Base-by-base conservation (phyloP, 2,329 filamentous ascomycete species). In the Pestalotiopsis sp. region DNA sequence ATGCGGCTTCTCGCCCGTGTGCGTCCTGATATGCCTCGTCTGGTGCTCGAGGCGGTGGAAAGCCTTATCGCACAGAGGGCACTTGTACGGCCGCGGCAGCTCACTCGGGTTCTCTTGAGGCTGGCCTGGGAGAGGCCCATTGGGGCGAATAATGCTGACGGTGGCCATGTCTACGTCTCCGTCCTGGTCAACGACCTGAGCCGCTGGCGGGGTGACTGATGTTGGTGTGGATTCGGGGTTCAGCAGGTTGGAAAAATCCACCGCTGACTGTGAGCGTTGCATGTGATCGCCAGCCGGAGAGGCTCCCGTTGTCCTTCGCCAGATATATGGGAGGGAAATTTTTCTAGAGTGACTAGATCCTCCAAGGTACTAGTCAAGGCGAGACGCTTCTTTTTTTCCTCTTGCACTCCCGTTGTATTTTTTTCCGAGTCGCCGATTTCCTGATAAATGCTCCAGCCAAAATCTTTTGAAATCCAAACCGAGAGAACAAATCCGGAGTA, bases 11-110 rank as follows among this genome's bases (percentile, higher is more conserved):
- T 99, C 95, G 76, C 95, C 96, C 0, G 95, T 99, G 82, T 99
- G 95, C 6, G 96, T 98, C 76, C 95, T 91, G 78, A 98, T 98
- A 82, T 99, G 95, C 76, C 87, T 84, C 25, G 88, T 91, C 86
- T 98, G 95, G 81, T 98, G 95, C 85, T 98, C 95, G 57, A 99
- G 88, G 71, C 96, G 94, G 86, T 98, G 96, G 84, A 99, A 99
- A 70, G 96, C 95, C 87, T 98, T 97, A 77, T 98, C 95, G 85
- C 96, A 99, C 71, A 99, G 89, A 70, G 95, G 95, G 82, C 95
- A 99, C 86, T 98, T 98, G 90, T 99, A 99, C 0, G 95, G 95
- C 68, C 96, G 91, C 69, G 96, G 96, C 66, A 98, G 89, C 82
- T 98, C 95, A 72, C 81, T 83, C 63, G 79, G 72, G 69, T 82